Conservation (phyloP, 192 early-diverging fungal genomes). For the Geranomyces michiganensis region DNA sequence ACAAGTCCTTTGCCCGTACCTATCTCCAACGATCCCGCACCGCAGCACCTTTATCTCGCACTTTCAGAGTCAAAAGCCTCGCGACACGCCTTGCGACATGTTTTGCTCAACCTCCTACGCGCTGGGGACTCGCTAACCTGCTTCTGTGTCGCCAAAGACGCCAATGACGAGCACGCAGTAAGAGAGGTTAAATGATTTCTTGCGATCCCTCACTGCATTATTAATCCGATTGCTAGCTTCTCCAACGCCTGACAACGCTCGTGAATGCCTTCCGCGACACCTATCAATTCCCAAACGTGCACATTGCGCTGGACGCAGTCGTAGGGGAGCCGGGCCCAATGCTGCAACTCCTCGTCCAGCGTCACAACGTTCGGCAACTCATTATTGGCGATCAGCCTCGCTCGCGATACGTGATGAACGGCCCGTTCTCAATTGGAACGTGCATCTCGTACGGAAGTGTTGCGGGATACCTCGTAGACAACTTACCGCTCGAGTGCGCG, state of each 20-base stretch:
- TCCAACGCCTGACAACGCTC: neutral
- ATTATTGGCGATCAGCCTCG: neutral
- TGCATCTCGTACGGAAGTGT: neutral
- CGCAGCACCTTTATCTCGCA: neutral
- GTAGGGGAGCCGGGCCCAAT: neutral
- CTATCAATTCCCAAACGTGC: neutral
- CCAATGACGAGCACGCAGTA: neutral
- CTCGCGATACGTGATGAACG: neutral
- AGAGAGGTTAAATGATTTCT: too few relatives aligned
- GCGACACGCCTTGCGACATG: neutral
- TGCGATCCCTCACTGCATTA: too few relatives aligned
- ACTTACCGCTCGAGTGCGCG: neutral
- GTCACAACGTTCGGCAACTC: conserved; percentile 2
- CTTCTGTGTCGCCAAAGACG: conserved; percentile 1
- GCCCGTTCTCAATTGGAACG: neutral
- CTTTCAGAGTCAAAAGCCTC: neutral
- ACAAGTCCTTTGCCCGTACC: too few relatives aligned
- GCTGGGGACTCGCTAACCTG: neutral
- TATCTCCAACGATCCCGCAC: neutral
- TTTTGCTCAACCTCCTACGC: neutral
- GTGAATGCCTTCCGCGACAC: neutral
- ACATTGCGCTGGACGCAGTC: neutral
- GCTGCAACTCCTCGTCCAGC: neutral
- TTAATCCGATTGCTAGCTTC: neutral
- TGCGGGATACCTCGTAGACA: neutral